These are phyloP conservation scores for Vitis hybrid DNA, from an alignment of 177 flowering plant species.

Conservation along the genomic window DNA sequence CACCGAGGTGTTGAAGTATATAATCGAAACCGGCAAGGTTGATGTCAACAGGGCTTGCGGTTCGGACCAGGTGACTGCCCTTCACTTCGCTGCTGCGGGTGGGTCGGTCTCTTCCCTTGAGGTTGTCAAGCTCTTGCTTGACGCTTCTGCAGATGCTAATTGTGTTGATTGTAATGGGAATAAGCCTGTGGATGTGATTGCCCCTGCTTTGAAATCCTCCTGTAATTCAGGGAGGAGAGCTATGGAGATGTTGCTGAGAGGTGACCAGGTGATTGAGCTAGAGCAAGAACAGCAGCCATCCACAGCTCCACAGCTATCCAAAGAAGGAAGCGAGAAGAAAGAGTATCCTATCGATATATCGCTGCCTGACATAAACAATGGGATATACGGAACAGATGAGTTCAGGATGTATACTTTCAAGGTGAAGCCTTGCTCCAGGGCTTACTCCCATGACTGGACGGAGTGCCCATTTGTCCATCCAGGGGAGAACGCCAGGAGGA, in stretches of 20 bases:
- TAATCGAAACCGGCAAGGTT: conserved; percentile 40
- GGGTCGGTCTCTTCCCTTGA: conserved; percentile 50
- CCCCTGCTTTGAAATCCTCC: conserved; percentile 23
- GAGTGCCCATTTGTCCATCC: conserved; percentile 99
- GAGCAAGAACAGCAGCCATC: conserved; percentile 27
- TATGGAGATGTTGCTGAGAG: conserved; percentile 57
- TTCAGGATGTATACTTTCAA: conserved; percentile 93
- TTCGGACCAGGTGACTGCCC: conserved; percentile 80
- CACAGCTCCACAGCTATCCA: conserved; percentile 20
- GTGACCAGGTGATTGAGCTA: conserved; percentile 5
- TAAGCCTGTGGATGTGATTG: conserved; percentile 50
- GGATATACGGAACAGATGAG: conserved; percentile 82
- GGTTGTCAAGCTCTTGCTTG: conserved; percentile 57
- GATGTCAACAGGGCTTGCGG: conserved; percentile 74
- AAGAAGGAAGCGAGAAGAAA: conserved; percentile 63
- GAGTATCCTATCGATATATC: conserved; percentile 75
- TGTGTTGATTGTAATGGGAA: conserved; percentile 56
- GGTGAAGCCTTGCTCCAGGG: conserved; percentile 96
- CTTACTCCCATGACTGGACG: conserved; percentile 97
- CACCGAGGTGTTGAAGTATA: conserved; percentile 48
- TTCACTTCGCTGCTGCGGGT: conserved; percentile 88
- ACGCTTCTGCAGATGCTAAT: conserved; percentile 61
- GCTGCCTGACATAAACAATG: conserved; percentile 84
- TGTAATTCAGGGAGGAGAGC: conserved; percentile 31
- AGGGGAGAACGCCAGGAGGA: conserved; percentile 89